These are phyloP conservation scores for Hordeum pubiflorum DNA, from an alignment of 202 grass and related monocot genomes.

Conservation along the genomic window DNA sequence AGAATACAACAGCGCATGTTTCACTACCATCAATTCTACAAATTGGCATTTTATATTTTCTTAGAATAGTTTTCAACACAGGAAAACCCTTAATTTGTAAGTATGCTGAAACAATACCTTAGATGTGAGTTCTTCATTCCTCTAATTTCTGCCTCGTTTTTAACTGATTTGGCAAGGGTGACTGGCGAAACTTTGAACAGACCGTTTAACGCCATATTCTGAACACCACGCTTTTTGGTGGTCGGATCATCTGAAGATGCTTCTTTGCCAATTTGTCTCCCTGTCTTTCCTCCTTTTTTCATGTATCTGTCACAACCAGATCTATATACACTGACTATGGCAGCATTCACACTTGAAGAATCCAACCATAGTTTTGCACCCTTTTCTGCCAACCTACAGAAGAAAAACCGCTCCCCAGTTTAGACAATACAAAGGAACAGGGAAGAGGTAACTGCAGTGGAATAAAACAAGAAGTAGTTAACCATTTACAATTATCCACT, in stretches of 20 bases:
- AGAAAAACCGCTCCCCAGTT: background rate
- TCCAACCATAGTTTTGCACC: constrained; percentile 83
- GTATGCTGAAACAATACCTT: constrained; percentile 50
- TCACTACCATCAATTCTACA: background rate
- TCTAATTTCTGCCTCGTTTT: constrained; percentile 82
- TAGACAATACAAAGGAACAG: background rate
- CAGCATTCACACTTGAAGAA: constrained; percentile 86
- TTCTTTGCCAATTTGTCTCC: constrained; percentile 13
- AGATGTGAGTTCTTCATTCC: constrained; percentile 84
- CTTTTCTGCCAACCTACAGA: constrained; percentile 66
- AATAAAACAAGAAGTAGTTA: background rate
- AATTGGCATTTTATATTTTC: background rate
- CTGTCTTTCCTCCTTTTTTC: constrained; percentile 28
- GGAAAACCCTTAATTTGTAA: background rate
- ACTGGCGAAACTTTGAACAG: constrained; percentile 73
- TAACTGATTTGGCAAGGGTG: constrained; percentile 70
- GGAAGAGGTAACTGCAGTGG: background rate
- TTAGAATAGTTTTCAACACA: background rate
- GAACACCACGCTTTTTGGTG: constrained; percentile 15
- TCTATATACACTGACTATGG: constrained; percentile 70
- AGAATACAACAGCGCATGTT: background rate
- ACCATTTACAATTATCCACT: background rate
- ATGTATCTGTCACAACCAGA: constrained; percentile 40
- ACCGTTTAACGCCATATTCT: constrained; percentile 33
- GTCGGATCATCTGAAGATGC: background rate